Conservation (phyloP, 1,284 basidiomycete genomes). For the Pseudozyma thailandica region DNA sequence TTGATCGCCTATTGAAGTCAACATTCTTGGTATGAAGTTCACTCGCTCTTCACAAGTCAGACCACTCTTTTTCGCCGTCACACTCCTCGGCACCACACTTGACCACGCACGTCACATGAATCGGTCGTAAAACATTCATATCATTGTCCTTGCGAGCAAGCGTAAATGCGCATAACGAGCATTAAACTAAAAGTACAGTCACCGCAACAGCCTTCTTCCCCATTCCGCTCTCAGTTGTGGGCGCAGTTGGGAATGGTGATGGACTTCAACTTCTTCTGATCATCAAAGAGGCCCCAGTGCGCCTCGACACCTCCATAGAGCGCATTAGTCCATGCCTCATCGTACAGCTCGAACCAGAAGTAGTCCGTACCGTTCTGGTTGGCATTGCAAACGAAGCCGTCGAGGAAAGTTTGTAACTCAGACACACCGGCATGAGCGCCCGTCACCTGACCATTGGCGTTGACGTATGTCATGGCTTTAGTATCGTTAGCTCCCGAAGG, state of each 20-base stretch:
- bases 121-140: too few relatives aligned
- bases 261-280: constrained; percentile 35
- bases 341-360: constrained; percentile 47
- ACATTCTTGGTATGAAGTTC: too few relatives aligned
- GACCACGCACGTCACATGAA: too few relatives aligned
- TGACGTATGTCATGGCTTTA: constrained; percentile 20
- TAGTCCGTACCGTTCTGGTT: constrained; percentile 40
- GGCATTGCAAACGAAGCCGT: constrained; percentile 32
- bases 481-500: constrained; percentile 36
- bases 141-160: too few relatives aligned
- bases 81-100: too few relatives aligned
- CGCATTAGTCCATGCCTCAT: constrained; percentile 43
- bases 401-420: constrained; percentile 42
- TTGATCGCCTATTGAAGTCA: too few relatives aligned
- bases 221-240: not conserved
- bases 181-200: too few relatives aligned
- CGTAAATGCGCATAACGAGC: too few relatives aligned
- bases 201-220: not conserved
- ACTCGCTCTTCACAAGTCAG: too few relatives aligned
- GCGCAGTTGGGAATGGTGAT: constrained; percentile 34
- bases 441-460: constrained; percentile 26
- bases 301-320: constrained; percentile 43
- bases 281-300: constrained; percentile 47
- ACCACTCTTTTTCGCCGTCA: too few relatives aligned
- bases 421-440: constrained; percentile 26